Conservation (phyloP, 306 rosid genomes). For the Quercus aquifolioides region DNA sequence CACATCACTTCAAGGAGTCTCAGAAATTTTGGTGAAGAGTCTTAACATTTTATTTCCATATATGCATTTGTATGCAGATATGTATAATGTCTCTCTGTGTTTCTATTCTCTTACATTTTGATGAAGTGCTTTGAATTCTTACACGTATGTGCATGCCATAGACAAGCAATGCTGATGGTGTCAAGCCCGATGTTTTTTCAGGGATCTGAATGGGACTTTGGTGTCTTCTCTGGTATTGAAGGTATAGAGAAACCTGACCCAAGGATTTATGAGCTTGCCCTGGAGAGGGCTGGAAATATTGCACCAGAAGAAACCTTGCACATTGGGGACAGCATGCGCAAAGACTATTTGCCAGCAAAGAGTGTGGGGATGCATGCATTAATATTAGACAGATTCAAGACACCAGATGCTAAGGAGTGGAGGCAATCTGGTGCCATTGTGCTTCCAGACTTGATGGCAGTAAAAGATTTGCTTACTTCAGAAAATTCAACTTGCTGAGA, state of each 20-base stretch:
- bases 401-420: constrained; percentile 80
- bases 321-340: constrained; percentile 92
- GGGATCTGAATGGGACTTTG: constrained; percentile 98
- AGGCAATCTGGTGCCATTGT: constrained; percentile 76
- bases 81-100: background rate
- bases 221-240: constrained; percentile 89
- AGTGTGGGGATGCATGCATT: constrained; percentile 88
- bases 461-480: constrained; percentile 59
- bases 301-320: constrained; percentile 67
- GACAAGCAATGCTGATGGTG: constrained; percentile 3
- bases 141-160: background rate
- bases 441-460: constrained; percentile 62
- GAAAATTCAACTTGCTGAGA: constrained; percentile 38
- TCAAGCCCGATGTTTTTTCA: constrained; percentile 33
- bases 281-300: constrained; percentile 73
- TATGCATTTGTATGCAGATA: background rate
- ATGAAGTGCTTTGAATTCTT: background rate
- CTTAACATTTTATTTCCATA: background rate
- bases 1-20: background rate
- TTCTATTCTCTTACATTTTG: background rate
- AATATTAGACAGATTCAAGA: constrained; percentile 82
- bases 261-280: constrained; percentile 72
- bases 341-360: constrained; percentile 83
- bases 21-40: background rate
- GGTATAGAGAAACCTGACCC: constrained; percentile 93